phyloP scores from a whole-genome alignment of 495 filamentous ascomycete genomes.

The Jackrogersella multiformis region DNA sequence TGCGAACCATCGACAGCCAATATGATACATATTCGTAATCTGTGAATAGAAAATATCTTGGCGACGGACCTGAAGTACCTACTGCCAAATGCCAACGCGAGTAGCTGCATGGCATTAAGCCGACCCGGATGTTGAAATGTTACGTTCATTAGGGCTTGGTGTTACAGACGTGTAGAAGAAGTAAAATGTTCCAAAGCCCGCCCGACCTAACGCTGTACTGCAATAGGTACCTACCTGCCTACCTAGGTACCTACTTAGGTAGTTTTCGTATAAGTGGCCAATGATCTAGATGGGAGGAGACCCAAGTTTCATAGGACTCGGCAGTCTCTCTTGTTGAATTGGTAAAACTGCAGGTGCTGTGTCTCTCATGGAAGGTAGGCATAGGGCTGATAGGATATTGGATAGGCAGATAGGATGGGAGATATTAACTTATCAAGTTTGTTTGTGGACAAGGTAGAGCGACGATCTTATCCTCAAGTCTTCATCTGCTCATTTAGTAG shows the following conservation, averaged over 20 bases:
- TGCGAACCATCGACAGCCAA: conserved; percentile 1
- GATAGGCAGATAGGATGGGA: neutral
- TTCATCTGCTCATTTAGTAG: conserved; percentile 26
- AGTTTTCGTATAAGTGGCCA: conserved; percentile 24
- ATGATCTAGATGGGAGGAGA: neutral
- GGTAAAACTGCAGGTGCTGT: neutral
- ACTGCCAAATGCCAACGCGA: too few relatives aligned
- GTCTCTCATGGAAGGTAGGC: neutral
- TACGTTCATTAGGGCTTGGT: conserved; percentile 3
- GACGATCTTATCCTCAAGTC: conserved; percentile 23
- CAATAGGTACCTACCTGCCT: too few relatives aligned
- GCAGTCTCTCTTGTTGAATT: neutral
- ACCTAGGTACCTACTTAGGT: too few relatives aligned
- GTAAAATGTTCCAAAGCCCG: neutral
- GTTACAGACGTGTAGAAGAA: neutral
- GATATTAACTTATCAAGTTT: conserved; percentile 3
- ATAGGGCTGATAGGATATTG: too few relatives aligned
- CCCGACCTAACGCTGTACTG: neutral
- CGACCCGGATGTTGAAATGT: conserved; percentile 13
- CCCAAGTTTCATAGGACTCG: neutral
- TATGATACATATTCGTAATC: neutral
- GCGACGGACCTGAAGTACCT: too few relatives aligned
- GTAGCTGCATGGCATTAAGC: too few relatives aligned
- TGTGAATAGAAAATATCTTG: conserved; percentile 6
- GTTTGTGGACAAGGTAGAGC: neutral